These are phyloP conservation scores for Nicotiana attenuata DNA, from an alignment of 257 asterid genomes.

Conservation along the genomic window DNA sequence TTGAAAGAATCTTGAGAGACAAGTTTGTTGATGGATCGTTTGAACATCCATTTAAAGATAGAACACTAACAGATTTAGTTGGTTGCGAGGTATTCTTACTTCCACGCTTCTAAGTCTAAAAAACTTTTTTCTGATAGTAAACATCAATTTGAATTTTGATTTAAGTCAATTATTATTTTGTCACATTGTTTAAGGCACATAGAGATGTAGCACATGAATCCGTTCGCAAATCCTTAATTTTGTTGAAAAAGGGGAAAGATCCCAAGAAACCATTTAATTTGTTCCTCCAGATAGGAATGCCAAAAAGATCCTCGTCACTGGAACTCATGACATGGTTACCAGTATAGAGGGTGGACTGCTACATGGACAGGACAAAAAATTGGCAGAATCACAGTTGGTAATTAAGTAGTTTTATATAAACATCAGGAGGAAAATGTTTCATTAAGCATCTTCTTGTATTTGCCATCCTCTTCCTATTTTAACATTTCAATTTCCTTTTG, in stretches of 20 bases:
- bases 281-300: slow-evolving; percentile 74
- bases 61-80: slow-evolving; percentile 69
- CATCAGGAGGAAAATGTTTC: too few species aligned
- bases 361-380: slow-evolving; percentile 71
- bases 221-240: slow-evolving; percentile 80
- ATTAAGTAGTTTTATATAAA: too few species aligned
- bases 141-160: not conserved
- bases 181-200: slow-evolving; percentile 42
- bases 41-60: slow-evolving; percentile 71
- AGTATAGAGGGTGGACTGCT: slow-evolving; percentile 94
- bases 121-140: too few species aligned
- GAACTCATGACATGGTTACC: slow-evolving; percentile 95
- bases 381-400: slow-evolving; percentile 87
- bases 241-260: slow-evolving; percentile 86
- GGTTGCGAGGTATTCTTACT: slow-evolving; percentile 37
- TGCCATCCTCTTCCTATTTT: too few species aligned
- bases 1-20: slow-evolving; percentile 85
- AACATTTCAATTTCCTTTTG: too few species aligned
- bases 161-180: not conserved
- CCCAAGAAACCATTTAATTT: slow-evolving; percentile 61
- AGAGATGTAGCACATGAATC: slow-evolving; percentile 81
- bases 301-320: slow-evolving; percentile 70
- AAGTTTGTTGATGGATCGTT: slow-evolving; percentile 79
- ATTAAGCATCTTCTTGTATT: too few species aligned
- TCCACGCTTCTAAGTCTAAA: not conserved